A percentile compares a stretch with the other conserved stretches of the same genome.
phyloP scores from a whole-genome alignment of 352 stramenopile species.

The Hyaloperonospora brassicae region DNA sequence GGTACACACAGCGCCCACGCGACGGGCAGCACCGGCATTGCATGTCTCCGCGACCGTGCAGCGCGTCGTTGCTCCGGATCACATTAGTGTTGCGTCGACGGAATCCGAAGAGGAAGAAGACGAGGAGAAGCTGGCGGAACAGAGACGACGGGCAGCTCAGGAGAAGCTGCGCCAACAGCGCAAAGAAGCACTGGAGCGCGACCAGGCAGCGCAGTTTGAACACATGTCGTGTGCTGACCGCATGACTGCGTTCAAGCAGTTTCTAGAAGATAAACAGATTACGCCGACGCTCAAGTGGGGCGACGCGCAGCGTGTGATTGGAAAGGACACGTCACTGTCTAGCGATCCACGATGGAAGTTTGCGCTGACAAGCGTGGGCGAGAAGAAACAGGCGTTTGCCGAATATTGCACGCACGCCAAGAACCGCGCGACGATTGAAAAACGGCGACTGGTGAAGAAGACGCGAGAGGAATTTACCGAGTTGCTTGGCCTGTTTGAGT shows the following conservation, averaged over 20 bases:
- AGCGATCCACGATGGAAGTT: conserved; percentile 64
- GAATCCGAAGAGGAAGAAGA: conserved; percentile 12
- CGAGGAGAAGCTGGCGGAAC: conserved; percentile 27
- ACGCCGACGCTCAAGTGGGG: conserved; percentile 64
- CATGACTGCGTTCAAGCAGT: conserved; percentile 57
- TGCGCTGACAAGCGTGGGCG: conserved; percentile 49
- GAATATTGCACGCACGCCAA: conserved; percentile 73
- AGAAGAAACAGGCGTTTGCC: conserved; percentile 81
- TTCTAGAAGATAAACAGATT: conserved; percentile 66
- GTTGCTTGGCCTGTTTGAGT: conserved; percentile 48
- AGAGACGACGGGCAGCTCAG: conserved; percentile 15
- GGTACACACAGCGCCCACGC: background rate
- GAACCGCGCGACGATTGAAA: conserved; percentile 63
- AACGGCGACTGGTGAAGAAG: conserved; percentile 60
- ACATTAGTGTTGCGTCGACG: too few species aligned
- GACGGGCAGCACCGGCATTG: too few species aligned
- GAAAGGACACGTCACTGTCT: conserved; percentile 42
- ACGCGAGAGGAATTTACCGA: conserved; percentile 69
- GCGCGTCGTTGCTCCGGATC: too few species aligned
- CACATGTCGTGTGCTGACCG: conserved; percentile 44
- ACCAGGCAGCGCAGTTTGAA: conserved; percentile 35
- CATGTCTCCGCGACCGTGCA: too few species aligned
- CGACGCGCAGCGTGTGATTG: conserved; percentile 51
- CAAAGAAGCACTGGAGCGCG: conserved; percentile 37
- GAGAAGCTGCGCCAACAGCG: conserved; percentile 30